phyloP scores from a whole-genome alignment of 805 yeast species.

The Candida rishiriensis region DNA sequence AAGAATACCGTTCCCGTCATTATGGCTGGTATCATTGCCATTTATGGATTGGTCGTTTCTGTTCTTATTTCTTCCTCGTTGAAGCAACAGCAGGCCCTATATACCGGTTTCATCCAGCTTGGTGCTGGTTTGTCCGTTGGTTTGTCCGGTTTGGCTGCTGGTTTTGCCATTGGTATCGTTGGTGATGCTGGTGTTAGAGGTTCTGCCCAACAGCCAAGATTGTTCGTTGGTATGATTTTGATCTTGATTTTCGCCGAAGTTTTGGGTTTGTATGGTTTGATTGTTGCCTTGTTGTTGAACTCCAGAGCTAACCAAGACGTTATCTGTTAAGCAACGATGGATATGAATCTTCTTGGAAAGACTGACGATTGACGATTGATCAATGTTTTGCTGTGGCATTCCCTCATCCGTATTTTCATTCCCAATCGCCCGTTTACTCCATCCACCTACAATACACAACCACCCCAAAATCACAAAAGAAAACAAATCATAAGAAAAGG shows the following conservation, averaged over 20 bases:
- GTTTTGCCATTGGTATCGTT: conserved; percentile 98
- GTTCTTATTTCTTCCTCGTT: conserved; percentile 89
- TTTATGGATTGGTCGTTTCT: conserved; percentile 94
- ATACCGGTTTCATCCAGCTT: conserved; percentile 95
- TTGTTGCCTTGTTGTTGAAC: conserved; percentile 96
- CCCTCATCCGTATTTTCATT: too few species aligned
- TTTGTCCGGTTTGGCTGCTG: conserved; percentile 95
- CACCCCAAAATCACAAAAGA: too few species aligned
- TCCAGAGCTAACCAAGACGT: conserved; percentile 96
- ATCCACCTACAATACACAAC: too few species aligned
- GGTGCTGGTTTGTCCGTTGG: conserved; percentile 99
- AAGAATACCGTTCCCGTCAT: conserved; percentile 94
- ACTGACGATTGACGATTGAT: too few species aligned
- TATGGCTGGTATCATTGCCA: conserved; percentile 99
- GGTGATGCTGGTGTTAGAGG: conserved; percentile 99
- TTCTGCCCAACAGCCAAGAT: conserved; percentile 96
- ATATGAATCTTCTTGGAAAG: too few species aligned
- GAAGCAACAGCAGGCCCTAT: conserved; percentile 86
- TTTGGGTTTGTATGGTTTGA: conserved; percentile 93
- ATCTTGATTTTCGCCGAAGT: conserved; percentile 99
- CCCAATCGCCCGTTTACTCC: too few species aligned
- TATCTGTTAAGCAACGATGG: conserved; percentile 51
- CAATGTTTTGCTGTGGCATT: too few species aligned
- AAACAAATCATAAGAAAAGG: too few species aligned
- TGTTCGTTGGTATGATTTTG: conserved; percentile 97